phyloP scores from a whole-genome alignment of 148 eudicot species.

The Camellia sinensis region DNA sequence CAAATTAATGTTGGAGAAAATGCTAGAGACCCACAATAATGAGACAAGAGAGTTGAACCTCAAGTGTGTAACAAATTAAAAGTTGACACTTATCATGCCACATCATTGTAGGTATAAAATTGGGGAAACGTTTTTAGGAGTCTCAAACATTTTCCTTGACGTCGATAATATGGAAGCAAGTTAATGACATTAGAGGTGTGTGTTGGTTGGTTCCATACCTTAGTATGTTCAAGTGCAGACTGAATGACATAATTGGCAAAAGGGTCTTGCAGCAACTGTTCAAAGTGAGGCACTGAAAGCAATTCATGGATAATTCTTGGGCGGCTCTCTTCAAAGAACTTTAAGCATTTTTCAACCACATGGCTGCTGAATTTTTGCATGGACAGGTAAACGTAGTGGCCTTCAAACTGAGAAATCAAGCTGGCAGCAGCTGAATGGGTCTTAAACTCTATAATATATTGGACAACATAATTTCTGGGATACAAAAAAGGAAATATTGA shows the following conservation, averaged over 20 bases:
- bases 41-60: too few species aligned
- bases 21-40: too few species aligned
- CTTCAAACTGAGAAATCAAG: conserved; percentile 54
- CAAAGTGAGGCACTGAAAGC: conserved; percentile 59
- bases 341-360: conserved; percentile 64
- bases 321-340: conserved; percentile 40
- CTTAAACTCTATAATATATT: conserved; percentile 56
- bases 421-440: conserved; percentile 38
- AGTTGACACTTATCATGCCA: too few species aligned
- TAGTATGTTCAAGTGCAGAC: conserved; percentile 53
- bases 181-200: not conserved
- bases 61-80: too few species aligned
- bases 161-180: not conserved
- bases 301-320: conserved; percentile 57
- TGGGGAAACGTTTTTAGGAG: too few species aligned
- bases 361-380: conserved; percentile 80
- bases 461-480: conserved; percentile 73
- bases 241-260: conserved; percentile 73
- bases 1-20: not conserved
- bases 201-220: conserved; percentile 34
- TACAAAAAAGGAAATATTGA: not conserved
- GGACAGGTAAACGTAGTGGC: conserved; percentile 51
- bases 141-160: too few species aligned
- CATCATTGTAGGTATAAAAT: too few species aligned
- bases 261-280: conserved; percentile 70